Evolutionary conservation across 768 basidiomycete genomes (phyloP).

Genomic region (Leccinum pellstonianum): DNA sequence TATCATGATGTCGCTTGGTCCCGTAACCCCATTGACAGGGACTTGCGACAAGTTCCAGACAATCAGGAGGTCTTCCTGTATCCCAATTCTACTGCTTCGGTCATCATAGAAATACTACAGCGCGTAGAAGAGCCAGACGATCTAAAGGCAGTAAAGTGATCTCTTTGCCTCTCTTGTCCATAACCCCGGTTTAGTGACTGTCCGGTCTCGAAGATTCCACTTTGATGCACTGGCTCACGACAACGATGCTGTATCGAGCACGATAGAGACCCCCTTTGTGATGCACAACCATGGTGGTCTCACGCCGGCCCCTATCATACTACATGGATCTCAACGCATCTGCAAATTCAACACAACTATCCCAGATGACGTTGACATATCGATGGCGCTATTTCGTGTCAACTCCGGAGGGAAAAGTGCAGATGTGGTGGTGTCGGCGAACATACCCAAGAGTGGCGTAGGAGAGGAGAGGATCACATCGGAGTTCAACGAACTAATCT

Average conservation of each 20-base stretch:
- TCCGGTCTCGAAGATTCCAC: conserved; percentile 64
- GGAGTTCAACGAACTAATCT: conserved; percentile 55
- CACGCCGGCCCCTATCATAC: conserved; percentile 59
- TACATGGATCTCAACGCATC: conserved; percentile 70
- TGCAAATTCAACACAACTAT: conserved; percentile 68
- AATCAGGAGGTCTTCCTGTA: conserved; percentile 92
- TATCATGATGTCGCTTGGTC: background rate
- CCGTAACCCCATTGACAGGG: conserved; percentile 34
- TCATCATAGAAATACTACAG: conserved; percentile 83
- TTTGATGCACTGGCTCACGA: conserved; percentile 90
- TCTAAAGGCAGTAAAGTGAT: conserved; percentile 69
- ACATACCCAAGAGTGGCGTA: conserved; percentile 61
- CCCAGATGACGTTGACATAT: conserved; percentile 71
- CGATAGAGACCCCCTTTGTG: conserved; percentile 42
- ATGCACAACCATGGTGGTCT: conserved; percentile 43
- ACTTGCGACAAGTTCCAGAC: conserved; percentile 85
- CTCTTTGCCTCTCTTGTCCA: conserved; percentile 7
- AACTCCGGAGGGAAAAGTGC: conserved; percentile 50
- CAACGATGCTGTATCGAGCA: conserved; percentile 62
- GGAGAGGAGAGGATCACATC: conserved; percentile 33
- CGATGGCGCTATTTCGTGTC: conserved; percentile 80
- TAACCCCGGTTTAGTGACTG: conserved; percentile 5
- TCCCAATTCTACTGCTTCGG: conserved; percentile 62
- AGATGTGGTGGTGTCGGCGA: conserved; percentile 85
- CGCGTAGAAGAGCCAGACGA: conserved; percentile 58